A percentile compares a stretch with the other conserved stretches of the same genome.
phyloP scores from a whole-genome alignment of 352 stramenopile species.

The Globisporangium spiculum region DNA sequence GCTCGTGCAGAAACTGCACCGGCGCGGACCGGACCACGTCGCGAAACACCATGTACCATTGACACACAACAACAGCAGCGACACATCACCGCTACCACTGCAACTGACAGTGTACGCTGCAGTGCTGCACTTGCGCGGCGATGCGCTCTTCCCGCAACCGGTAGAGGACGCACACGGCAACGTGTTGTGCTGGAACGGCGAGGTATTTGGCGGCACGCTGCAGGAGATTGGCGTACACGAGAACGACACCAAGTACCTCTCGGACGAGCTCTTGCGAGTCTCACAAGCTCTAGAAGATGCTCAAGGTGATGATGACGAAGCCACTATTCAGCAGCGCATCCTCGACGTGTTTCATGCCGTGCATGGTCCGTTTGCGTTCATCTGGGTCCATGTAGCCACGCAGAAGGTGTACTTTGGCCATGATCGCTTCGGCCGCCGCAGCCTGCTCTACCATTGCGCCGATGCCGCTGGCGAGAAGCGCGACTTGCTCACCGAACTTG shows the following conservation, averaged over 20 bases:
- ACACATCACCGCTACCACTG: neutral
- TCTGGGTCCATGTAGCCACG: constrained; percentile 55
- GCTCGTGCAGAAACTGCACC: constrained; percentile 17
- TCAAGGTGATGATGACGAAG: neutral
- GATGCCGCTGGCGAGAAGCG: constrained; percentile 10
- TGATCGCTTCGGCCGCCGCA: constrained; percentile 89
- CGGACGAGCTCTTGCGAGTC: constrained; percentile 33
- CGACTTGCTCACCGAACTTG: constrained; percentile 26
- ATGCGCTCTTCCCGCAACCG: constrained; percentile 73
- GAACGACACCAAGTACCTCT: constrained; percentile 52
- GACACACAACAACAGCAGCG: neutral
- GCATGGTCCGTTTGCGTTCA: constrained; percentile 84
- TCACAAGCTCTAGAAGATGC: neutral
- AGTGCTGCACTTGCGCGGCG: constrained; percentile 90
- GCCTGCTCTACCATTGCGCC: constrained; percentile 66
- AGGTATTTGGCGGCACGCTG: constrained; percentile 68
- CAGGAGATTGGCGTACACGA: constrained; percentile 18
- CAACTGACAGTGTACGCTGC: constrained; percentile 65
- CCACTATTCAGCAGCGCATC: constrained; percentile 10
- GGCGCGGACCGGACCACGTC: constrained; percentile 34
- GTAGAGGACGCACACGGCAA: constrained; percentile 60
- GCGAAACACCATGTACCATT: constrained; percentile 2
- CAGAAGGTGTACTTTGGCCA: constrained; percentile 88
- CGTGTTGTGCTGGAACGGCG: constrained; percentile 92
- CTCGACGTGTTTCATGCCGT: constrained; percentile 42